Base-by-base conservation (phyloP, 1,284 basidiomycete genomes). In the Ustilago hordei region DNA sequence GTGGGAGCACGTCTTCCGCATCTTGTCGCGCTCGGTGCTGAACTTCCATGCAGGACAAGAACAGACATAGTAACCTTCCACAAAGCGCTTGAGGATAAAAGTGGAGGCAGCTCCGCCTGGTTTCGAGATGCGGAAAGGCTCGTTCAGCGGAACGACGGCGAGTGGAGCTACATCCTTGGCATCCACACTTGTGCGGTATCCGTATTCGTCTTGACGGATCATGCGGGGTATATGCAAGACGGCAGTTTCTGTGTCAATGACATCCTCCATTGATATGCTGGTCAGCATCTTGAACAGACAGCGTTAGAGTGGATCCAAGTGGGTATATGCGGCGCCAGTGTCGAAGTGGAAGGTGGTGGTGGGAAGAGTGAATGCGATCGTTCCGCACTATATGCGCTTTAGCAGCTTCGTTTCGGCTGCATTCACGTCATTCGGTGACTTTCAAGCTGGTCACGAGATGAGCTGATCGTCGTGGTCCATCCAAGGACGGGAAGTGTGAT, bases 1-100 rank as follows among this genome's bases (percentile, higher is more conserved):
- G 78, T 92, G 91, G 72, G 91, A 90, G 87, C 91, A 91, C 3
- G 89, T 89, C 19, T 90, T 89, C 1, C 89, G 89, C 76, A 90
- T 89, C 48, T 89, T 87, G 8, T 89, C 89, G 17, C 81, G 83
- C 13, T 89, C 88, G 31, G 86, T 86, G 58, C 89, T 89, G 74
- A 89, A 89, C 55, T 87, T 87, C 90, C 85, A 86, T 0, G 82
- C 81, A 0, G 81, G 80, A 55, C 86, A 87, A 7, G 69, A 76
- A 69, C 86, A 87, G 13, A 89, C 89, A 77, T 90, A 91, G 83
- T 90, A 78, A 19, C 75, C 75, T 0, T 68, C 68, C 5, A 47
- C 36, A 19, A 78, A 65, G 2, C 75, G 70, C 38, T 71, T 74
- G n/a, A 78, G 32, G 6, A 47, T 41, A 43, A 75, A 67, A 0